Evolutionary conservation across 2,329 filamentous ascomycete genomes (phyloP), one percentile per base, ranked within the genome.

Genomic region (Ceratocystis cacaofunesta): DNA sequence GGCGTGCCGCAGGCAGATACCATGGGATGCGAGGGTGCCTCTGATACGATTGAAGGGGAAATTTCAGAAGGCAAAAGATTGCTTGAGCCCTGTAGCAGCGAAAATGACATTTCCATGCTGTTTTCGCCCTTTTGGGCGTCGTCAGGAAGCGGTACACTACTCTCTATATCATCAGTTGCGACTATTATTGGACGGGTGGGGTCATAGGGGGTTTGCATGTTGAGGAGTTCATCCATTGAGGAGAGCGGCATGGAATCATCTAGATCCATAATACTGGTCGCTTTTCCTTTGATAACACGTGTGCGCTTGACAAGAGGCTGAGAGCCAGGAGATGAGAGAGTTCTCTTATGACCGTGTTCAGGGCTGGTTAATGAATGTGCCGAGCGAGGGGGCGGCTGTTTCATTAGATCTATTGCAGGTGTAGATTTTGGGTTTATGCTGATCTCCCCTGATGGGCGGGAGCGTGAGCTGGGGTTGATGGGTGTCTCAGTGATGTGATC

Each of bases 1-100:
- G 63, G 57, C 3, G 55, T 32, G 12, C 65, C 36, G 5, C 22
- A 44, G 22, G 46, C 22, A 43, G 52, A 25, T n/a, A 58, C 60
- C 41, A 66, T 22, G 25, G 65, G 72, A 32, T 67, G 32, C 66
- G 74, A 76, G 15, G 65, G 30, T 65, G 76, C 68, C 41, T 75
- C 74, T 2, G 74, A 75, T 3, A 66, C 63, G 46, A 55, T 32
- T 5, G 55, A 44, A 8, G 48, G 30, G 22, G 64, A 36, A 12
- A 64, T 30, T 50, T 30, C 43, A 4, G 65, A 30, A 7, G 65
- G 41, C 22, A 66, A 41, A 8, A 61, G 32, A 52, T 12, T 62
- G 12, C 17, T 30, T 17, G 65, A 65, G n/a, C 30, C 32, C 10
- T 63, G 52, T 12, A 64, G 32, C 44, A 66, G 28, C 17, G 60